Conservation (phyloP, 495 filamentous ascomycete genomes). For the Penicillium diatomitis region DNA sequence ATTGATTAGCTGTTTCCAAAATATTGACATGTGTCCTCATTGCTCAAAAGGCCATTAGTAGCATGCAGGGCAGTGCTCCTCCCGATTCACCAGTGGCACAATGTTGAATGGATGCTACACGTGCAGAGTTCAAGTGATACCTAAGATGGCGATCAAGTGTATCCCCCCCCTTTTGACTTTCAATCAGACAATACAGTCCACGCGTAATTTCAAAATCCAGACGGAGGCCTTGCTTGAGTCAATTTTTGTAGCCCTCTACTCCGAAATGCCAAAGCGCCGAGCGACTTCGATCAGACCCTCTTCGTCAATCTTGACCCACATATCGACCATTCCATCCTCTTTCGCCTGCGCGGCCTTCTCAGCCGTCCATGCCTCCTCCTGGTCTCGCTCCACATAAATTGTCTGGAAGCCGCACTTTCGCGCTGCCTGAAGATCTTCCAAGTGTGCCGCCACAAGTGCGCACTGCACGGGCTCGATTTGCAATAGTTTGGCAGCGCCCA, state of each 20-base stretch:
- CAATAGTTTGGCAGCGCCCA: constrained; percentile 52
- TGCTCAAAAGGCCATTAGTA: no score
- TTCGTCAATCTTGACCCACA: constrained; percentile 19
- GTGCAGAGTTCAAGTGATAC: no score
- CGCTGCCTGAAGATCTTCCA: constrained; percentile 58
- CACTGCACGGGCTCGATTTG: constrained; percentile 51
- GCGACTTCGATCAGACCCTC: constrained; percentile 28
- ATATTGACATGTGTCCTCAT: no score
- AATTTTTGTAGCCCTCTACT: background rate
- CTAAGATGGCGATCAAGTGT: no score
- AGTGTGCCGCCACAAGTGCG: constrained; percentile 71
- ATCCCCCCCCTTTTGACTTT: no score
- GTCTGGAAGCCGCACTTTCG: constrained; percentile 54
- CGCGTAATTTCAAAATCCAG: no score
- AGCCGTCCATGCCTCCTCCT: constrained; percentile 52
- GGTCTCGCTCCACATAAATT: constrained; percentile 62
- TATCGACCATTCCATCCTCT: constrained; percentile 47
- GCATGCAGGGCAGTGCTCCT: no score
- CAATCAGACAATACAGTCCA: no score
- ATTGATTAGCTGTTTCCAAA: no score
- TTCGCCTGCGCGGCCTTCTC: constrained; percentile 44
- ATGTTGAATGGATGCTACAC: no score
- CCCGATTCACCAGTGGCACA: no score
- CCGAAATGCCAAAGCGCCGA: constrained; percentile 20
- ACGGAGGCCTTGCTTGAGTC: no score